Base-by-base conservation (phyloP, 768 basidiomycete species). In the Candolleomyces efflorescens region DNA sequence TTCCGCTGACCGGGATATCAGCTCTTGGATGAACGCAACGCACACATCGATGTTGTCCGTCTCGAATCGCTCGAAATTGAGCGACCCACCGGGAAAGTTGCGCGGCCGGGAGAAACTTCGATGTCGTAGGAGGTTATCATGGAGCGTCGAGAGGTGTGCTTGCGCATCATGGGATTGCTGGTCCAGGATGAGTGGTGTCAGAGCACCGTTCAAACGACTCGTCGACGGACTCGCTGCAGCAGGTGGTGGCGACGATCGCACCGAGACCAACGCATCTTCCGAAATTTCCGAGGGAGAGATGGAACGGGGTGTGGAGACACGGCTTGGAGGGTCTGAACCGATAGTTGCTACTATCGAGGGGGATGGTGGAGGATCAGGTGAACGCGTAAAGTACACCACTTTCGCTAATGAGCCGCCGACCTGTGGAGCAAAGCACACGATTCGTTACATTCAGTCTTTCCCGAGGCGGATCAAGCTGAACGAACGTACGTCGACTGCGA, bases 1-100 rank as follows among this genome's bases (percentile, higher is more conserved):
- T 46, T 79, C 68, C 26, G 97, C 95, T 32, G 93, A 95, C 17
- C 87, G 85, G 60, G 85, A 80, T 64, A 99, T 96, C 53, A 98
- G 84, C 44, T 83, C 79, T 63, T 90, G 85, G 64, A 99, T 87
- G 75, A 96, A 99, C 51, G 79, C 76, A 63, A 98, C 85, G 66
- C 94, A 92, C 36, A 82, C 84, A 50, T 89, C 74, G 64, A 98
- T 90, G 65, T 93, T 82, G 61, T 89, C 83, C 54, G 97, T 98
- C 75, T 99, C 89, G 77, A 98, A 99, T 24, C 95, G 87, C 70
- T 92, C 93, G 67, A 98, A 99, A 73, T 98, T 99, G 69, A 99
- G 84, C 49, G 94, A 92, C 2, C 97, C 97, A 15, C 97, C 97
- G 3, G 95, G 94, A 64, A 97, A 90, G 67, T 96, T 91, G 62